These are phyloP conservation scores for Cyberlindnera lachancei DNA, from an alignment of 805 yeast genomes.

Conservation along the genomic window DNA sequence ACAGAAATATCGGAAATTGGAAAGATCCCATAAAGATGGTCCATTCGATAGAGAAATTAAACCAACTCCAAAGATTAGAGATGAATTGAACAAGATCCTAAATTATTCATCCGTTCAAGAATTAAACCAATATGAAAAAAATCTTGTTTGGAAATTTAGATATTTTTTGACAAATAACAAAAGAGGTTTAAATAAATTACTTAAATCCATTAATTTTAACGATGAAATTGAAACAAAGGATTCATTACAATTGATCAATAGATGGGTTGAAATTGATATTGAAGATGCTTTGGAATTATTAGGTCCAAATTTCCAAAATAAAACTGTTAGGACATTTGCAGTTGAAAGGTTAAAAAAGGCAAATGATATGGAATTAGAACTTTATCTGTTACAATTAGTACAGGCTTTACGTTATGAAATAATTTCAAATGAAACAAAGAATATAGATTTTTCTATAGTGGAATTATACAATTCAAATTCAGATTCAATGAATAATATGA, in stretches of 20 bases:
- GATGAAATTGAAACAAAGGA: slow-evolving; percentile 76
- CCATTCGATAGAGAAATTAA: slow-evolving; percentile 77
- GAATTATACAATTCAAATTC: slow-evolving; percentile 21
- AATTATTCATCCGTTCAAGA: slow-evolving; percentile 78
- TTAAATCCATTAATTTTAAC: slow-evolving; percentile 84
- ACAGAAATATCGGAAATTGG: slow-evolving; percentile 73
- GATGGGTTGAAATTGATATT: slow-evolving; percentile 69
- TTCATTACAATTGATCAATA: slow-evolving; percentile 63
- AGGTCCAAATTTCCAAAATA: slow-evolving; percentile 68
- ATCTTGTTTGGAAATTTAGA: slow-evolving; percentile 84
- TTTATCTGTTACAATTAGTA: slow-evolving; percentile 81
- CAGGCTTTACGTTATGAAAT: slow-evolving; percentile 83
- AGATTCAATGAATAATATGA: too few species aligned
- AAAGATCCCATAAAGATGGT: slow-evolving; percentile 73
- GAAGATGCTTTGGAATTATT: slow-evolving; percentile 83
- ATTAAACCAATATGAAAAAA: slow-evolving; percentile 75
- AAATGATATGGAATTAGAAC: slow-evolving; percentile 67
- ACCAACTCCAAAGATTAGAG: slow-evolving; percentile 79
- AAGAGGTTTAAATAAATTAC: slow-evolving; percentile 67
- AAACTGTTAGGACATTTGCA: slow-evolving; percentile 77
- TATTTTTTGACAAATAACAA: slow-evolving; percentile 68
- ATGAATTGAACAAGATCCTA: slow-evolving; percentile 61
- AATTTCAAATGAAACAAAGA: slow-evolving; percentile 21
- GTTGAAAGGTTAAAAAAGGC: slow-evolving; percentile 77
- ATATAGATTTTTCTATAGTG: slow-evolving; percentile 31